phyloP scores from a whole-genome alignment of 805 yeast species.

The Kazachstania africana region DNA sequence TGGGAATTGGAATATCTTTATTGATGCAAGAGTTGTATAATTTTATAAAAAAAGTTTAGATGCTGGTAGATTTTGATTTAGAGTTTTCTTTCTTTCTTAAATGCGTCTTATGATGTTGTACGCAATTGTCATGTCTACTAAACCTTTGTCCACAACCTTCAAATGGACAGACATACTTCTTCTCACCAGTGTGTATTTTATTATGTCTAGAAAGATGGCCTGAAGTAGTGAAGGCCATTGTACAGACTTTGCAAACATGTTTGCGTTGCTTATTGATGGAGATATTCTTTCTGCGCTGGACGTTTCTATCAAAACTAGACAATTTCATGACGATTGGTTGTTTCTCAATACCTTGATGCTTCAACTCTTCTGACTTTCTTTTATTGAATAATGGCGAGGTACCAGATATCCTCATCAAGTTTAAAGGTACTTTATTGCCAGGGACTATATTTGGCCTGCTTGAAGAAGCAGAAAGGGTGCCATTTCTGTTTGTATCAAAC shows the following conservation, averaged over 20 bases:
- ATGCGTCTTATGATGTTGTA: conserved; percentile 86
- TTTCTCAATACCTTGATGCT: too few relatives aligned
- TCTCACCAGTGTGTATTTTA: conserved; percentile 84
- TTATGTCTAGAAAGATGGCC: conserved; percentile 87
- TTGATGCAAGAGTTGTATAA: too few relatives aligned
- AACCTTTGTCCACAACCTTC: conserved; percentile 72
- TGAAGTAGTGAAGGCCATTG: conserved; percentile 57
- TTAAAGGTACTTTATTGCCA: too few relatives aligned
- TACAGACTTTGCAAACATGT: conserved; percentile 22
- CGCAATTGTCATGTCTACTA: conserved; percentile 87
- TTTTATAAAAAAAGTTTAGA: too few relatives aligned
- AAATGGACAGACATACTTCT: conserved; percentile 73
- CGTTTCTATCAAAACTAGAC: not conserved
- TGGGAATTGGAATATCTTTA: too few relatives aligned
- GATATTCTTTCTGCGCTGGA: not conserved
- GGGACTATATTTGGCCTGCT: too few relatives aligned
- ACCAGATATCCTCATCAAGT: too few relatives aligned
- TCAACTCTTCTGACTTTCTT: not conserved
- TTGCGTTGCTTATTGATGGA: conserved; percentile 6
- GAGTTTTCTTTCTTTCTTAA: conserved; percentile 31
- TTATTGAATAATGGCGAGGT: too few relatives aligned
- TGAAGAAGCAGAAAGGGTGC: too few relatives aligned
- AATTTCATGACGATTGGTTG: conserved; percentile 4
- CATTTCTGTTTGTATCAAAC: not conserved
- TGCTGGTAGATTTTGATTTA: too few relatives aligned